phyloP scores from a whole-genome alignment of 805 yeast genomes.

The Sporopachydermia lactativora region DNA sequence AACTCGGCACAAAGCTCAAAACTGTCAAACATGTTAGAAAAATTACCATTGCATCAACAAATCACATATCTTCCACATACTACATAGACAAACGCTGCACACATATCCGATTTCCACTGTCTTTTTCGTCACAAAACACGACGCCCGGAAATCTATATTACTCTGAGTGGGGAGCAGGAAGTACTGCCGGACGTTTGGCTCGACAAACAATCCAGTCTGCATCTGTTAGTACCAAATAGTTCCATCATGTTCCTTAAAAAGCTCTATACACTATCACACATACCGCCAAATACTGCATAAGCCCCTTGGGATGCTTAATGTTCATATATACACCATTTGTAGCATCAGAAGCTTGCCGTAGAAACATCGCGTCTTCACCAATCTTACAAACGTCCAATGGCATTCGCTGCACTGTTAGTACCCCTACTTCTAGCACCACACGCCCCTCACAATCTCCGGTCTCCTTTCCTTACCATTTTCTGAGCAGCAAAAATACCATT shows the following conservation, averaged over 20 bases:
- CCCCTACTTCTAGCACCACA: background rate
- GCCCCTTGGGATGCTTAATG: constrained; percentile 54
- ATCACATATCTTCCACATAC: constrained; percentile 17
- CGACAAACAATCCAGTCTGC: constrained; percentile 69
- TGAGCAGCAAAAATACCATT: constrained; percentile 94
- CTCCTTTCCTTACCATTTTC: constrained; percentile 33
- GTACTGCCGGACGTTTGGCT: constrained; percentile 67
- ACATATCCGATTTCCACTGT: constrained; percentile 90
- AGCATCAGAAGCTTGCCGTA: constrained; percentile 93
- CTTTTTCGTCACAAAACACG: constrained; percentile 83
- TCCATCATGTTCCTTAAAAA: background rate
- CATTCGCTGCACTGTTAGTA: constrained; percentile 27
- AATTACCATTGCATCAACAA: background rate
- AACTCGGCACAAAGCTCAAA: constrained; percentile 53
- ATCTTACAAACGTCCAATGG: constrained; percentile 87
- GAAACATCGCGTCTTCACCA: constrained; percentile 56
- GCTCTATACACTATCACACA: constrained; percentile 2
- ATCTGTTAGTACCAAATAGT: constrained; percentile 2
- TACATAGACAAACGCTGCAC: constrained; percentile 88
- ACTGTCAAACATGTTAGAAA: constrained; percentile 11
- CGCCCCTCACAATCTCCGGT: background rate
- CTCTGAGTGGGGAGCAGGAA: constrained; percentile 72
- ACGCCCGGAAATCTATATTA: constrained; percentile 85
- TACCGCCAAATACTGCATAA: constrained; percentile 58
- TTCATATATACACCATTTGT: constrained; percentile 79